Base-by-base conservation (phyloP, 805 yeast species). In the Kuraishia hungarica region DNA sequence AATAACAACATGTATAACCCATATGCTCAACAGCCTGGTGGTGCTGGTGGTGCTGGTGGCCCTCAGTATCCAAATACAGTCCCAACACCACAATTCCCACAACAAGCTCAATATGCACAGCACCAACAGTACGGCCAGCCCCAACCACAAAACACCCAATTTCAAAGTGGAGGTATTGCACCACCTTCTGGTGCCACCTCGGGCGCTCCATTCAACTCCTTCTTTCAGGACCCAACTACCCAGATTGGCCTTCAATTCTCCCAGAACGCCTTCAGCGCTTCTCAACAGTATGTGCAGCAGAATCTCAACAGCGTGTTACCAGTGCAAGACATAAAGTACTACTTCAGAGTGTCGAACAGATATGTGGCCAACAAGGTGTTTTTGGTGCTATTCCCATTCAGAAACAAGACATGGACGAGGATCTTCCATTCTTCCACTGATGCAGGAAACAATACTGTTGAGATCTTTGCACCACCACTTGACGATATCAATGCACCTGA, bases 401-500 rank as follows among this genome's bases (percentile, higher is more conserved):
- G 82, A 57, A 90, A 89, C 66, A 82, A 81, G 64, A 87, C 86
- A 54, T 91, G 98, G 97, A 82, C 83, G 43, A 77, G 97, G 58
- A 67, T 75, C 52, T 65, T 63, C 50, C 66, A 74, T 50, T 61
- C 66, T 21, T 60, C 72, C 4, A 74, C 73, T 19, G 71, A 71
- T 48, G 70, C 67, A 22, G 70, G 72, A 21, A 57, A 60, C 51
- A 58, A 57, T 23, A 48, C 66, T 7, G 67, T 65, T 21, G 79
- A 74, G 48, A 57, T 61, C 21, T 89, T 77, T 68, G 85, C 89
- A 1, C 83, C 89, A 11, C 97, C 99, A 17, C 71, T 80, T 51
- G 89, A 87, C 58, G 99, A 94, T 67, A 77, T 86, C 56, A 94
- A 96, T 65, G 96, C 98, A 0, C 99, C 99, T 2, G 99, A 94